phyloP scores from a whole-genome alignment of 2,329 filamentous ascomycete genomes.

The Bipolaris zeicola region DNA sequence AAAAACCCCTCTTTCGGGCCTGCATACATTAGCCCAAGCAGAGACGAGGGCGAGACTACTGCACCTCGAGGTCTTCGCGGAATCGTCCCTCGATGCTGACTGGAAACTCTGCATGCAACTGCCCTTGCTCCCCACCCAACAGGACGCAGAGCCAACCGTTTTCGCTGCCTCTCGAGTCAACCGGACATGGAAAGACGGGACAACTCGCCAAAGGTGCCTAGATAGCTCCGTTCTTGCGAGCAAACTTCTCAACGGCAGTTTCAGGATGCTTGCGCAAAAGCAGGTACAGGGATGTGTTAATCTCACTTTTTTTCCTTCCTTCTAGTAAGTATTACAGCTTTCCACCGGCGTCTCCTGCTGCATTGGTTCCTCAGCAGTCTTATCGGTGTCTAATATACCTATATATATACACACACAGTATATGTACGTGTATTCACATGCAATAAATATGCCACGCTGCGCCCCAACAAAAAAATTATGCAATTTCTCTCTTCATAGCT shows the following conservation, averaged over 20 bases:
- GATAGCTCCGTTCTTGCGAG: neutral
- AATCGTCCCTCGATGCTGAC: conserved; percentile 25
- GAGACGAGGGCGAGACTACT: conserved; percentile 26
- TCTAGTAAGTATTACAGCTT: neutral
- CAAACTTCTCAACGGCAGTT: conserved; percentile 2
- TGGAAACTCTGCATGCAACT: conserved; percentile 16
- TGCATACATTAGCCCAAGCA: conserved; percentile 34
- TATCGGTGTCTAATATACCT: neutral
- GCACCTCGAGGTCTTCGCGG: conserved; percentile 30
- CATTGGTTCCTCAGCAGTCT: neutral
- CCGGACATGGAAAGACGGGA: neutral
- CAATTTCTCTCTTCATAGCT: neutral
- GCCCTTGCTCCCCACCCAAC: conserved; percentile 5
- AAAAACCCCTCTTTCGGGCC: conserved; percentile 28
- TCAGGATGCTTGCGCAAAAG: neutral
- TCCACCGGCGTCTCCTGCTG: no score
- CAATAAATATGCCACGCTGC: neutral
- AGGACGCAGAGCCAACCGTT: conserved; percentile 24
- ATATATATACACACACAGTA: neutral
- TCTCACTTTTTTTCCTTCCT: neutral
- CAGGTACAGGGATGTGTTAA: neutral
- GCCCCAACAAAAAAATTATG: neutral
- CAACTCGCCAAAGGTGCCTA: conserved; percentile 11
- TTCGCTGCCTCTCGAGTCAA: conserved; percentile 18
- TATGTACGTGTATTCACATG: neutral